These are phyloP conservation scores for Aphanomyces cochlioides DNA, from an alignment of 352 stramenopile species.

Conservation along the genomic window DNA sequence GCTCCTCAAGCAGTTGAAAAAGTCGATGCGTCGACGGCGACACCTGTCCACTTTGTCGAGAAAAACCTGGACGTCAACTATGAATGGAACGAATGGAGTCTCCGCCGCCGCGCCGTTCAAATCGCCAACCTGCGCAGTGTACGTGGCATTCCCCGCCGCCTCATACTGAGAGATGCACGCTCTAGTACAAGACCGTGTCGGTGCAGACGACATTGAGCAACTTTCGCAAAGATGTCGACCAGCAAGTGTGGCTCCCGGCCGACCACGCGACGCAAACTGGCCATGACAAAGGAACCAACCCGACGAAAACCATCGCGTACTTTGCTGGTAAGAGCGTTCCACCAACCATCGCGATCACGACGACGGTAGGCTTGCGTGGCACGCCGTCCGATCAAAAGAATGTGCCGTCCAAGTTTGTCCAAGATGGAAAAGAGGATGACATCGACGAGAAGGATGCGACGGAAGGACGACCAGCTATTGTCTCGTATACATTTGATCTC, in stretches of 20 bases:
- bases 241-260: constrained; percentile 78
- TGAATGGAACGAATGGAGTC: constrained; percentile 94
- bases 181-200: constrained; percentile 71
- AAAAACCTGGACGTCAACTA: constrained; percentile 90
- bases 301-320: constrained; percentile 68
- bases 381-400: constrained; percentile 18
- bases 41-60: constrained; percentile 90
- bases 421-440: constrained; percentile 40
- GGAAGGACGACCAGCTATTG: constrained; percentile 40
- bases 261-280: constrained; percentile 77
- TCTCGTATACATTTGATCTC: constrained; percentile 71
- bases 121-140: constrained; percentile 87
- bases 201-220: constrained; percentile 87
- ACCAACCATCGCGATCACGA: not conserved
- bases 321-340: constrained; percentile 54
- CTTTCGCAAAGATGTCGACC: constrained; percentile 83
- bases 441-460: constrained; percentile 35
- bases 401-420: constrained; percentile 3
- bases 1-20: constrained; percentile 52
- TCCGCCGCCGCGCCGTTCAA: constrained; percentile 85
- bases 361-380: constrained; percentile 34
- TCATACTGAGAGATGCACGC: no score
- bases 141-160: not conserved
- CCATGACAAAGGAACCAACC: constrained; percentile 79
- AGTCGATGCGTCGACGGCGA: constrained; percentile 85